Conservation (phyloP, 1,284 basidiomycete species). For the Rhodotorula sp. region DNA sequence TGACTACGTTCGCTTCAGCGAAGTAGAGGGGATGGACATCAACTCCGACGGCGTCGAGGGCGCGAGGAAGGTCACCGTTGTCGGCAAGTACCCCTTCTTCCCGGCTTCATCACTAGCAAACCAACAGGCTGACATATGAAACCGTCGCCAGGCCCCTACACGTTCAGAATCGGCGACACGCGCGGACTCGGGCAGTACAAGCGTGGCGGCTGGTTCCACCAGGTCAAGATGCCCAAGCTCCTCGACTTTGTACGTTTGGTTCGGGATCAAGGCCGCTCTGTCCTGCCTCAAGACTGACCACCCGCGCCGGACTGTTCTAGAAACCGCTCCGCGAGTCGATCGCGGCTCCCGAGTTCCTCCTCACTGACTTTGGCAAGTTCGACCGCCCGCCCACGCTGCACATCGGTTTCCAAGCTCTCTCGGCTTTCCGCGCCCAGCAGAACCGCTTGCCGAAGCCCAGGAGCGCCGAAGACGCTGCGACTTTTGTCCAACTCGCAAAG, state of each 20-base stretch:
- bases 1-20: slow-evolving; percentile 95
- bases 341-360: slow-evolving; percentile 79
- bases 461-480: slow-evolving; percentile 75
- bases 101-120: too few relatives aligned
- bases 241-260: slow-evolving; percentile 73
- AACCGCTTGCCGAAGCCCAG: slow-evolving; percentile 77
- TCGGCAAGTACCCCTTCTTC: slow-evolving; percentile 57
- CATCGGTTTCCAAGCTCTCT: slow-evolving; percentile 91
- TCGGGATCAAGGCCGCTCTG: not conserved
- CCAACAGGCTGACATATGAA: not conserved
- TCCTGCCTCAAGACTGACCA: not conserved
- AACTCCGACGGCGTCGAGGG: slow-evolving; percentile 40
- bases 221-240: slow-evolving; percentile 98
- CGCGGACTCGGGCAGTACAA: slow-evolving; percentile 74
- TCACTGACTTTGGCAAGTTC: slow-evolving; percentile 98
- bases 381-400: slow-evolving; percentile 89
- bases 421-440: slow-evolving; percentile 65
- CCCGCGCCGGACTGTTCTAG: slow-evolving; percentile 52
- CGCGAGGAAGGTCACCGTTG: slow-evolving; percentile 85
- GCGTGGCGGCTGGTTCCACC: slow-evolving; percentile 90
- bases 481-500: slow-evolving; percentile 72
- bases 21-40: slow-evolving; percentile 87
- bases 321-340: slow-evolving; percentile 90
- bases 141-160: slow-evolving; percentile 67
- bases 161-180: slow-evolving; percentile 90